phyloP scores from a whole-genome alignment of 345 rosid species.

The Heritiera littoralis region DNA sequence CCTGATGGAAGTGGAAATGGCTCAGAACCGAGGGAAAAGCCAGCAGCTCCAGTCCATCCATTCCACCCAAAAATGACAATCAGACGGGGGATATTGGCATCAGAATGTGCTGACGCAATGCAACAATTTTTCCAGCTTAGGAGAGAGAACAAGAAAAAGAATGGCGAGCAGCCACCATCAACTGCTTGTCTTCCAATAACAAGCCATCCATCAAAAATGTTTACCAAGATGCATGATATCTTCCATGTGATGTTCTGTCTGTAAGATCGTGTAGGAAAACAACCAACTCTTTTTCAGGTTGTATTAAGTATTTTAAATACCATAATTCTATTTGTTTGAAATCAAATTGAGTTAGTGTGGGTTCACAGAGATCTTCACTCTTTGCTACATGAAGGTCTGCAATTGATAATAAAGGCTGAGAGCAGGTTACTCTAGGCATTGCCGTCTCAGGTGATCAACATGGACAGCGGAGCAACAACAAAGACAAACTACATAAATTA shows the following conservation, averaged over 20 bases:
- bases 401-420: background rate
- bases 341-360: background rate
- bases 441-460: background rate
- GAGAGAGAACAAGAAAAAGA: constrained; percentile 72
- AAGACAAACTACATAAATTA: no score
- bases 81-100: constrained; percentile 71
- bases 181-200: constrained; percentile 56
- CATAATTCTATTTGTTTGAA: background rate
- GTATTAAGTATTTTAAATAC: background rate
- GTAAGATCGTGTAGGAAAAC: constrained; percentile 33
- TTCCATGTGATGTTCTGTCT: constrained; percentile 69
- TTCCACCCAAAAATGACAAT: constrained; percentile 91
- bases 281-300: background rate
- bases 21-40: constrained; percentile 54
- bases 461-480: background rate
- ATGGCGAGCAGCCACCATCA: constrained; percentile 39
- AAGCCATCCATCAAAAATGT: constrained; percentile 66
- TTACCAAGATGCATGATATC: constrained; percentile 70
- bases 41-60: constrained; percentile 80
- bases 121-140: constrained; percentile 89
- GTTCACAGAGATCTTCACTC: no score
- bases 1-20: constrained; percentile 52
- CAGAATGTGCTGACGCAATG: constrained; percentile 87
- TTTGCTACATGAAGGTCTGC: no score
- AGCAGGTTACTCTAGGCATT: background rate